These are phyloP conservation scores for Penicillium brevicompactum DNA, from an alignment of 2,329 filamentous ascomycete species.

Conservation along the genomic window DNA sequence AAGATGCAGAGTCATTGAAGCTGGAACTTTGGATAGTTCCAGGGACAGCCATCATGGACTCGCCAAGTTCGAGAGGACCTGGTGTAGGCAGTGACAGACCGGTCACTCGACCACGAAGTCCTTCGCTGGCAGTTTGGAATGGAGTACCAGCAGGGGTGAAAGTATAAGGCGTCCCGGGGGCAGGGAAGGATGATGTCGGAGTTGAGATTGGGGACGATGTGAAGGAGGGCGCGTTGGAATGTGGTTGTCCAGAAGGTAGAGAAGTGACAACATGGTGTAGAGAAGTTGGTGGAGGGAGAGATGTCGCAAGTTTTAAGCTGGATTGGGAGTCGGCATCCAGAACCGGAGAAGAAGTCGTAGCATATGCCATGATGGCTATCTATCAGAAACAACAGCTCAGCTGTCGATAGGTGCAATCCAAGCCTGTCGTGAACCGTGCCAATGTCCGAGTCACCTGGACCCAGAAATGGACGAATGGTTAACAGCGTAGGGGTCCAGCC, in stretches of 20 bases:
- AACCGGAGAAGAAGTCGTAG: constrained; percentile 37
- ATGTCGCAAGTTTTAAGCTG: constrained; percentile 38
- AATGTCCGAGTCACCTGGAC: constrained; percentile 45
- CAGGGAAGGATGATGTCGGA: constrained; percentile 31
- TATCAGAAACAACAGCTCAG: constrained; percentile 33
- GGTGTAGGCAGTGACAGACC: constrained; percentile 40
- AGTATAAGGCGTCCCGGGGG: constrained; percentile 32
- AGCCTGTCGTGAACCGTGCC: constrained; percentile 33
- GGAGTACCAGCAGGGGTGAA: constrained; percentile 41
- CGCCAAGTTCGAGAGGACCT: constrained; percentile 69
- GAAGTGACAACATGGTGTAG: constrained; percentile 41
- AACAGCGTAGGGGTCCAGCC: constrained; percentile 31
- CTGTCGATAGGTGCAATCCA: constrained; percentile 31
- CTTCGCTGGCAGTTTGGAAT: constrained; percentile 37
- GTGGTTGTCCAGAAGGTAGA: constrained; percentile 27
- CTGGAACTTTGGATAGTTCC: constrained; percentile 48
- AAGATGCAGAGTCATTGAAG: constrained; percentile 62
- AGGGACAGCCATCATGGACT: constrained; percentile 61
- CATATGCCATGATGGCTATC: constrained; percentile 41
- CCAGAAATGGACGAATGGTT: constrained; percentile 36
- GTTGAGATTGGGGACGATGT: constrained; percentile 33
- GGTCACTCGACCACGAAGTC: constrained; percentile 31
- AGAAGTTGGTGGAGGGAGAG: constrained; percentile 34
- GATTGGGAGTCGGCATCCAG: constrained; percentile 40
- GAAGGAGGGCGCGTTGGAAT: constrained; percentile 32